phyloP scores from a whole-genome alignment of 148 eudicot species.

The Beta vulgaris region DNA sequence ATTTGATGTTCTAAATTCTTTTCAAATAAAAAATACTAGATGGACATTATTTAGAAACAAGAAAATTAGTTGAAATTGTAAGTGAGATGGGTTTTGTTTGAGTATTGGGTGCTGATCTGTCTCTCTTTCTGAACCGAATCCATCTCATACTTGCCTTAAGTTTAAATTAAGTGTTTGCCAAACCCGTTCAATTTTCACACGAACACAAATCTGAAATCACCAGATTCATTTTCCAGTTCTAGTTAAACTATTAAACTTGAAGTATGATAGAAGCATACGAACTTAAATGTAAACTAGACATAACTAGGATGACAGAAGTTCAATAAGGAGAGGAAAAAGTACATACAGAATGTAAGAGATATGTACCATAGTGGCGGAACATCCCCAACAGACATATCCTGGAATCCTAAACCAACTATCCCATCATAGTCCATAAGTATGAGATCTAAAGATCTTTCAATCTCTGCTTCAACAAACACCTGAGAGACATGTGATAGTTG shows the following conservation, averaged over 20 bases:
- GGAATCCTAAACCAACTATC: constrained; percentile 65
- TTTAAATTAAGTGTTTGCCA: no score
- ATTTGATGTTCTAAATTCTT: no score
- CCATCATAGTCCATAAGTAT: constrained; percentile 56
- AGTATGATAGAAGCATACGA: background rate
- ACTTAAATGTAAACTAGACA: background rate
- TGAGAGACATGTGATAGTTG: constrained; percentile 12
- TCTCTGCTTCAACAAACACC: constrained; percentile 49
- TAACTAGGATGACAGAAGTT: background rate
- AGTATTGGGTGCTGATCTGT: no score
- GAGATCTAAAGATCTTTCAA: constrained; percentile 48
- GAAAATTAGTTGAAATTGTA: no score
- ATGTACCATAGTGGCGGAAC: constrained; percentile 54
- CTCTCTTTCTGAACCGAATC: no score
- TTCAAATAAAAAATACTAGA: no score
- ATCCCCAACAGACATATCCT: constrained; percentile 44
- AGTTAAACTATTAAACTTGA: background rate
- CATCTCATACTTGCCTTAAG: no score
- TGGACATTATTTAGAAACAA: no score
- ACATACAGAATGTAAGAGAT: constrained; percentile 1
- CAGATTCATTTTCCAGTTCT: no score
- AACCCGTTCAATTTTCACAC: no score
- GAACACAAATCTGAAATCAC: no score
- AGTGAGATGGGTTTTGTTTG: no score
- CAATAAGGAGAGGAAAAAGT: background rate